Conservation (phyloP, 345 rosid genomes). For the Rhodomyrtus tomentosa region DNA sequence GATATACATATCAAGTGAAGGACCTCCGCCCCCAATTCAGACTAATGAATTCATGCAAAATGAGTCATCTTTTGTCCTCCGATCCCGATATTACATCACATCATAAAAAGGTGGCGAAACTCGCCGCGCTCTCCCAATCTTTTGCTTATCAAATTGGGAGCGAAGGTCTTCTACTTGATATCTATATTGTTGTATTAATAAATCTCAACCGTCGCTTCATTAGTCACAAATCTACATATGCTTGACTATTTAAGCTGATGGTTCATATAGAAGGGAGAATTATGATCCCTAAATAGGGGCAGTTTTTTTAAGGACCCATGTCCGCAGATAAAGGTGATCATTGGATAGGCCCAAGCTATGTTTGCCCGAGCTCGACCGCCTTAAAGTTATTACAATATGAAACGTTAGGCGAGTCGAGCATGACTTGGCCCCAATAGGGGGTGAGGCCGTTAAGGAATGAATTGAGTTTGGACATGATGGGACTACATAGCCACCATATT, state of each 20-base stretch:
- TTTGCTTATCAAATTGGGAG: neutral
- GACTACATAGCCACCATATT: neutral
- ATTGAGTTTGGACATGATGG: neutral
- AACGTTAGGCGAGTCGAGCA: neutral
- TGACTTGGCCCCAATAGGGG: neutral
- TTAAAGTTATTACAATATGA: neutral
- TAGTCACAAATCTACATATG: neutral
- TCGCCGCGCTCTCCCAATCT: neutral
- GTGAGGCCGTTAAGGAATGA: neutral
- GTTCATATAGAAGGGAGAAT: neutral
- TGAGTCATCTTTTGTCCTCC: accelerated
- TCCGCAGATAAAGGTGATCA: neutral
- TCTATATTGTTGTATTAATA: neutral
- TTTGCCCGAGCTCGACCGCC: neutral
- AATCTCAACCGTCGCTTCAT: neutral
- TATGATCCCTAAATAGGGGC: neutral
- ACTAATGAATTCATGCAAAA: neutral
- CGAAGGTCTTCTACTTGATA: neutral
- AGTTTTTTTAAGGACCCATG: neutral
- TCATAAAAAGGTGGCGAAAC: neutral
- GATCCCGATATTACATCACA: accelerated
- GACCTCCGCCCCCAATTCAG: no score
- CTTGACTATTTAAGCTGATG: neutral
- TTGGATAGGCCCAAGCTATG: neutral
- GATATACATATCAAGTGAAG: no score